Conservation (phyloP, 1,284 basidiomycete species). For the Irpex lacteus region DNA sequence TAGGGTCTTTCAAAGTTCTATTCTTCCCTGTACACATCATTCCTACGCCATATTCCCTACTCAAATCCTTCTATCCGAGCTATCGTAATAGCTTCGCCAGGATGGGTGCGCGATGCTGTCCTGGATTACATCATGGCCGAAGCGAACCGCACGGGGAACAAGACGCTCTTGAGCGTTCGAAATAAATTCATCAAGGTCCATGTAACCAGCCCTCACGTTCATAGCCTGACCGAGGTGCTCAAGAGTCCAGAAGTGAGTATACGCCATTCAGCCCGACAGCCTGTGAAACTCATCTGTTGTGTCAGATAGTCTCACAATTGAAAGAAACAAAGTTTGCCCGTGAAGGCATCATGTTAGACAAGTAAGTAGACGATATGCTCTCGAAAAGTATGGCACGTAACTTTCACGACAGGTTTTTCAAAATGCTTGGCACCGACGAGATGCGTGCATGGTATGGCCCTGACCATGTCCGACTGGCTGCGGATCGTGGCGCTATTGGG, state of each 20-base stretch:
- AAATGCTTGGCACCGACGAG: conserved; percentile 93
- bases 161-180: conserved; percentile 69
- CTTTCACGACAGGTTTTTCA: conserved; percentile 74
- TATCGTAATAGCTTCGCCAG: conserved; percentile 95
- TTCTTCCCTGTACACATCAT: conserved; percentile 81
- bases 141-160: conserved; percentile 82
- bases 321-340: conserved; percentile 98
- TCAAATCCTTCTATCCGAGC: conserved; percentile 73
- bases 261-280: neutral
- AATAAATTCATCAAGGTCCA: conserved; percentile 93
- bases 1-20: conserved; percentile 79
- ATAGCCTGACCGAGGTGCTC: conserved; percentile 92
- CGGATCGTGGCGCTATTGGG: conserved; percentile 91
- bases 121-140: conserved; percentile 85
- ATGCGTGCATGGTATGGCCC: conserved; percentile 99
- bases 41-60: conserved; percentile 89
- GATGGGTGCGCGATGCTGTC: conserved; percentile 91
- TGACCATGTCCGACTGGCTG: conserved; percentile 88
- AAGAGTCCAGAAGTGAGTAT: conserved; percentile 84
- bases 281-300: neutral
- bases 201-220: conserved; percentile 91
- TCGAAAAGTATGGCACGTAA: neutral
- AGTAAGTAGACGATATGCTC: conserved; percentile 41
- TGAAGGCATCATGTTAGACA: conserved; percentile 90
- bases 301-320: conserved; percentile 68